Percentiles rank a stretch among this genome's conserved stretches.
Evolutionary conservation across 139 green algal species (phyloP).

Genomic region (Pseudopediastrum boryanum): DNA sequence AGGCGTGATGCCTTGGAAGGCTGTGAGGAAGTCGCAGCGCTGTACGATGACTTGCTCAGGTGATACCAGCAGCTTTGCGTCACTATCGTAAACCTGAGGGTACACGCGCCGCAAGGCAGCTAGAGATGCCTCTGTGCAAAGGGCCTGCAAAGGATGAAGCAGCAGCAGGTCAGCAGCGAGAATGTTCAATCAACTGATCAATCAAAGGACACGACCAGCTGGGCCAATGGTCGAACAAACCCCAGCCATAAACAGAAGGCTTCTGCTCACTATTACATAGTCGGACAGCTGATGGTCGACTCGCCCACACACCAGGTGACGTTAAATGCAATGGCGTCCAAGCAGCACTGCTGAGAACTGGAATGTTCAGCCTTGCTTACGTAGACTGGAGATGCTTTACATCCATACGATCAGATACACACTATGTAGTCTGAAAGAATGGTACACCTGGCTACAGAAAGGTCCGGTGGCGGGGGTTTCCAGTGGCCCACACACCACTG

Average conservation of each 20-base stretch:
- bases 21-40: conserved; percentile 85
- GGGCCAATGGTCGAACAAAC: too few relatives aligned
- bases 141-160: conserved; percentile 52
- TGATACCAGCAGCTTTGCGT: conserved; percentile 83
- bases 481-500: too few relatives aligned
- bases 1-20: conserved; percentile 42
- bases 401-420: not conserved
- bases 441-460: not conserved
- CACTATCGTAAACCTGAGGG: conserved; percentile 88
- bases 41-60: conserved; percentile 61
- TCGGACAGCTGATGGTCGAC: too few relatives aligned
- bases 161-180: not conserved
- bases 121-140: conserved; percentile 93
- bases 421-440: not conserved
- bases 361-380: too few relatives aligned
- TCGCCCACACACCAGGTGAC: too few relatives aligned
- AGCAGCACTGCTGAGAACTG: too few relatives aligned
- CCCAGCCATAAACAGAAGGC: too few relatives aligned
- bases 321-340: too few relatives aligned
- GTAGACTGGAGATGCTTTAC: not conserved
- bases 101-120: conserved; percentile 84
- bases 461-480: not conserved
- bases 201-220: too few relatives aligned
- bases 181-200: not conserved
- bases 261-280: too few relatives aligned